Percentiles rank a stretch among this genome's conserved stretches.
Evolutionary conservation across 2,329 filamentous ascomycete genomes (phyloP).

Genomic region (Colletotrichum sp.): DNA sequence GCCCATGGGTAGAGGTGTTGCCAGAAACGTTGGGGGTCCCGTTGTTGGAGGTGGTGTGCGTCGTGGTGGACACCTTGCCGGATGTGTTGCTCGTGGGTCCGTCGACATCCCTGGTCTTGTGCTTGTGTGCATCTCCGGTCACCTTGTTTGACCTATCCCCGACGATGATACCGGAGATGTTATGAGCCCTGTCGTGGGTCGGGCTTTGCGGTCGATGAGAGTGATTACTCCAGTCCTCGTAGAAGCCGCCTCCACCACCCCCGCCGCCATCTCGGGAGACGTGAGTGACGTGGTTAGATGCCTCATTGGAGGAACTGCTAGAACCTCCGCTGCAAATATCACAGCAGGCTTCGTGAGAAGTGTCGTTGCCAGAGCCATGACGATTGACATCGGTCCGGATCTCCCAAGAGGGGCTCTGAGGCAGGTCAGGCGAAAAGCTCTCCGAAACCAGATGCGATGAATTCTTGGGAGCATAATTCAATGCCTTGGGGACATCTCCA

Average conservation of each 20-base stretch:
- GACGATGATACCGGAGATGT: background rate
- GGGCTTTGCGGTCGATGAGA: background rate
- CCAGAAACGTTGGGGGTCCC: background rate
- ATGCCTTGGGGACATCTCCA: background rate
- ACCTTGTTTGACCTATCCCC: background rate
- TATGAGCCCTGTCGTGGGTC: background rate
- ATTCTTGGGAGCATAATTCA: background rate
- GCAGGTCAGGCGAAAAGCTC: background rate
- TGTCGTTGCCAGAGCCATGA: background rate
- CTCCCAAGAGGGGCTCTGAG: background rate
- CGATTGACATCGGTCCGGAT: background rate
- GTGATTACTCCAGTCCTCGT: background rate
- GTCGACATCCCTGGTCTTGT: background rate
- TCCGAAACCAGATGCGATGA: background rate
- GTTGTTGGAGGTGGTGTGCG: background rate
- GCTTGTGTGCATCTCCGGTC: background rate
- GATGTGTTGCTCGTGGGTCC: background rate
- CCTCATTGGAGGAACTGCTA: background rate
- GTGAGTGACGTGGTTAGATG: background rate
- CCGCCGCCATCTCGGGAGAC: background rate
- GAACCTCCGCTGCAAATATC: background rate
- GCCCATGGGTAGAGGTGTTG: background rate
- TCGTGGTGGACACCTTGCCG: background rate
- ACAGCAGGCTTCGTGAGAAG: background rate
- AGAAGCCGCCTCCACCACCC: background rate